phyloP scores from a whole-genome alignment of 202 grass and related monocot species.

The Zizania palustris region DNA sequence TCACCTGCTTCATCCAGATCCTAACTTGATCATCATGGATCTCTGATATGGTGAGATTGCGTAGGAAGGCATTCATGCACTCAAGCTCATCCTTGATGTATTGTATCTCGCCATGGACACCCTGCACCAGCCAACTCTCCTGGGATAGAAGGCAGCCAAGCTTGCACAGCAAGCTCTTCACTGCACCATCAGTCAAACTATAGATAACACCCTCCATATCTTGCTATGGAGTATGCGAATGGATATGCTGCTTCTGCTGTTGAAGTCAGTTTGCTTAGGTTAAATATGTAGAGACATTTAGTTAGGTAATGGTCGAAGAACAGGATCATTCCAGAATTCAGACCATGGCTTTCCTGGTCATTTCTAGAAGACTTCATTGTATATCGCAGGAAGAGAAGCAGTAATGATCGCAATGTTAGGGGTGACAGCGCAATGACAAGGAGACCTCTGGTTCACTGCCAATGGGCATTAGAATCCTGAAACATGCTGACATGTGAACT shows the following conservation, averaged over 20 bases:
- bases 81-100: constrained; percentile 52
- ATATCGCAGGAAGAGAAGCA: neutral
- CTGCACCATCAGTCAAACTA: constrained; percentile 32
- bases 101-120: constrained; percentile 39
- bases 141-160: constrained; percentile 42
- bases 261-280: constrained; percentile 4
- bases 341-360: constrained; percentile 7
- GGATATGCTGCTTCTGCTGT: neutral
- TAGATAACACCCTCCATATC: constrained; percentile 32
- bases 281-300: constrained; percentile 18
- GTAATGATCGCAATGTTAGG: neutral
- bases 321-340: neutral
- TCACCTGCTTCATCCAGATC: constrained; percentile 17
- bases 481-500: neutral
- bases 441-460: neutral
- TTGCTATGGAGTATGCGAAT: neutral
- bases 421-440: constrained; percentile 15
- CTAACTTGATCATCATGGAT: constrained; percentile 15
- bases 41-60: constrained; percentile 28
- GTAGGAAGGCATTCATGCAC: constrained; percentile 56
- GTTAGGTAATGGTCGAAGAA: neutral
- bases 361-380: constrained; percentile 18
- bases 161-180: constrained; percentile 43
- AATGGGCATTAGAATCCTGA: neutral
- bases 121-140: constrained; percentile 27